Evolutionary conservation across 352 stramenopile genomes (phyloP), one percentile per base, ranked within the genome.

Genomic region (Phytopythium vexans): DNA sequence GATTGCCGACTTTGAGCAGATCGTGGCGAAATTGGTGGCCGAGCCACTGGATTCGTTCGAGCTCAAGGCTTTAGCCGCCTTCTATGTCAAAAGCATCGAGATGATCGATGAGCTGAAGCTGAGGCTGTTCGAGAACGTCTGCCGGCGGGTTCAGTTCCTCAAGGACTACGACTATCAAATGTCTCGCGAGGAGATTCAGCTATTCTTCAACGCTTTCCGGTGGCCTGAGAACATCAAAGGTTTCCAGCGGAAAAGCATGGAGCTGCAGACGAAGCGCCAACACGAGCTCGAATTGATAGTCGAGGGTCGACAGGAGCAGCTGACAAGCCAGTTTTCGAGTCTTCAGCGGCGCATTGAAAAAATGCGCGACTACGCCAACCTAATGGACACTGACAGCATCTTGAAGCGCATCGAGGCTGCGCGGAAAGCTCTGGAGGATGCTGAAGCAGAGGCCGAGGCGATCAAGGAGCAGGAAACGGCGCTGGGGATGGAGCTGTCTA

Each of bases 201-300:
- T 95, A 21, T 94, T 97, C 52, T 91, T 95, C 56, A 94, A 76
- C 21, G 94, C 86, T 9, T 96, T 92, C 56, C 74, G 85, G 7
- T 98, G 91, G 92, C 91, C 92, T 7, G 82, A 94, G 50, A 94
- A 88, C 35, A 87, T 97, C 46, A 96, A 95, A 62, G 74, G 77
- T 0, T 97, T 96, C 65, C 86, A 97, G 49, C 64, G 85, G n/a
- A 92, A 93, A 61, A 94, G 83, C 57, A 88, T 95, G 42, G 91
- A 98, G 62, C 71, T 96, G 4, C 89, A 97, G 58, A 86, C 80
- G 27, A 93, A 90, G 51, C 73, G 92, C 1, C 92, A 97, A 60
- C 76, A 89, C 52, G 89, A 97, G 52, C 54, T 97, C 35, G 88
- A 97, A 50, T 62, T 95, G 6, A 89, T 96, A 33, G 81, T 95